Evolutionary conservation across 805 yeast genomes (phyloP).

Genomic region (Grigorovia humatica): DNA sequence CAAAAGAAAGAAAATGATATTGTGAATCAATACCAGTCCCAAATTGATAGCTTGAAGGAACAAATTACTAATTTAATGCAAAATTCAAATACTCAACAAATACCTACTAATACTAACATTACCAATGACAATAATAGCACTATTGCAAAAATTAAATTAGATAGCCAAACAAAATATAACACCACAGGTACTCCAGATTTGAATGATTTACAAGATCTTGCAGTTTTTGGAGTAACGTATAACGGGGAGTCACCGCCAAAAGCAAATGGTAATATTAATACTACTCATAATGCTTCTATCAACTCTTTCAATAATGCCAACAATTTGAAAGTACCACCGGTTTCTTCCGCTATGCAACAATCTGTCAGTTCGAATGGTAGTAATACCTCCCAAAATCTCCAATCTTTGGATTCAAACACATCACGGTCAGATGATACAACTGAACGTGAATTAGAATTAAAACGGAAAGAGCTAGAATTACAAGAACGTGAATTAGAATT

Average conservation of each 20-base stretch:
- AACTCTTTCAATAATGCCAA: slow-evolving; percentile 4
- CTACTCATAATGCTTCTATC: not conserved
- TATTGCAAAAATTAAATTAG: not conserved
- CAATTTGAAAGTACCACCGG: slow-evolving; percentile 4
- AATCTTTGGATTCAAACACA: slow-evolving; percentile 7
- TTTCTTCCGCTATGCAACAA: slow-evolving; percentile 2
- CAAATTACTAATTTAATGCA: not conserved
- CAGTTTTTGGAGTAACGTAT: slow-evolving; percentile 23
- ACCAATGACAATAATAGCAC: not conserved
- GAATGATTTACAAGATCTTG: slow-evolving; percentile 26
- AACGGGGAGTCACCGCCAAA: slow-evolving; percentile 18
- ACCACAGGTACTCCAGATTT: slow-evolving; percentile 26
- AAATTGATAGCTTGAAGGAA: slow-evolving; percentile 2
- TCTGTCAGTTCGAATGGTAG: slow-evolving; percentile 7
- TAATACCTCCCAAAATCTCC: not conserved
- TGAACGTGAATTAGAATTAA: slow-evolving; percentile 25
- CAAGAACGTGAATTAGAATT: slow-evolving; percentile 28
- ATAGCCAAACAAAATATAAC: slow-evolving; percentile 6
- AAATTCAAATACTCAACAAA: not conserved
- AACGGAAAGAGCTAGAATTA: slow-evolving; percentile 26
- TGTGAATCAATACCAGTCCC: not conserved
- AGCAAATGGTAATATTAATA: not conserved
- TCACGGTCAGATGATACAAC: slow-evolving; percentile 8
- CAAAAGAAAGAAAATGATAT: slow-evolving; percentile 1
- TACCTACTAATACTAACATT: not conserved